Evolutionary conservation across 164 flowering plant species (phyloP).

Genomic region (Amborella trichopoda): DNA sequence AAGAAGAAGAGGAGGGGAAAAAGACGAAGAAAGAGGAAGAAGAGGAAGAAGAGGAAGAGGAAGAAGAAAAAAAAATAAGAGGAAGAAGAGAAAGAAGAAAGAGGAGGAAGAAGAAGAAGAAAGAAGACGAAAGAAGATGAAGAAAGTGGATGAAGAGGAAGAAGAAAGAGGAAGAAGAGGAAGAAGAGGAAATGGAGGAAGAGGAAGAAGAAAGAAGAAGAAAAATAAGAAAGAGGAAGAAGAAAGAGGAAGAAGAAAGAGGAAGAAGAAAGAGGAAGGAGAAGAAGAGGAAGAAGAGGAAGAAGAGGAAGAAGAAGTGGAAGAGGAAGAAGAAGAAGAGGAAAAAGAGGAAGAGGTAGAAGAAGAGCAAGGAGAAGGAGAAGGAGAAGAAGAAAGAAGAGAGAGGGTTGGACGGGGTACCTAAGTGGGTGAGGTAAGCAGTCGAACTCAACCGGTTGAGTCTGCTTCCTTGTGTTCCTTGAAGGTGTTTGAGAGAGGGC

Average conservation of each 20-base stretch:
- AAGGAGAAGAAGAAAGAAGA: neutral
- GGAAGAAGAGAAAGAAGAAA: neutral
- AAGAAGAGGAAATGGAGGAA: neutral
- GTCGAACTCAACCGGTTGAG: no score
- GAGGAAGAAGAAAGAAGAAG: neutral
- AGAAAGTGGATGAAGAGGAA: neutral
- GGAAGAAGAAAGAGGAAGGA: neutral
- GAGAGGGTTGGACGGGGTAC: neutral
- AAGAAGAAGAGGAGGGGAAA: neutral
- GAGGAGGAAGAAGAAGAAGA: neutral
- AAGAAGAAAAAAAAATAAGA: neutral
- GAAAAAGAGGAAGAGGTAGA: neutral
- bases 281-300: neutral
- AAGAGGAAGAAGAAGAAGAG: neutral
- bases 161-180: neutral
- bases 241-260: neutral
- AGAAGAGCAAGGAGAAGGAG: neutral
- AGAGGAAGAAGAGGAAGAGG: neutral
- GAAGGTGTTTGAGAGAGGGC: no score
- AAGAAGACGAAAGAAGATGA: neutral
- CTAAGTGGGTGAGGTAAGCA: no score
- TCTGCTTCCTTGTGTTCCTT: no score
- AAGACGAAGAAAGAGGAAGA: neutral
- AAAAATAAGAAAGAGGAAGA: neutral
- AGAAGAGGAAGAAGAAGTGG: neutral